phyloP scores from a whole-genome alignment of 192 early-diverging fungal genomes.

The Chytriomyces sp. region DNA sequence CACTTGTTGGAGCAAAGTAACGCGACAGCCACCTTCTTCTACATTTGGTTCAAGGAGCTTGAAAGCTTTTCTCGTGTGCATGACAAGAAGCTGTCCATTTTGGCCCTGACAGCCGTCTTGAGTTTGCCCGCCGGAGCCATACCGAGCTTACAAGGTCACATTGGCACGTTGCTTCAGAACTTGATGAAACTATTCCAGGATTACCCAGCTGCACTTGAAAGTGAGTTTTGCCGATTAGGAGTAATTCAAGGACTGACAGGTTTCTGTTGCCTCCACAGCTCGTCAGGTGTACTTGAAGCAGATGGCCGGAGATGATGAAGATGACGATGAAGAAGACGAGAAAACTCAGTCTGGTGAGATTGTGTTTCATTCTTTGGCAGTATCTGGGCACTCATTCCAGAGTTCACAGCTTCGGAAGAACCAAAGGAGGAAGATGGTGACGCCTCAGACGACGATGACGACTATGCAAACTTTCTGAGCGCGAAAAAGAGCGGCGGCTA shows the following conservation, averaged over 20 bases:
- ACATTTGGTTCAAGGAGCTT: slow-evolving; percentile 33
- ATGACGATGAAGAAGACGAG: slow-evolving; percentile 28
- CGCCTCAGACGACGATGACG: slow-evolving; percentile 24
- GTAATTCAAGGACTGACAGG: neutral
- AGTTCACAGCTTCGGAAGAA: slow-evolving; percentile 11
- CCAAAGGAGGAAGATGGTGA: slow-evolving; percentile 26
- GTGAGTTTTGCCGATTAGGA: neutral
- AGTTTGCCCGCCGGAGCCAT: slow-evolving; percentile 11
- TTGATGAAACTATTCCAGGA: slow-evolving; percentile 22
- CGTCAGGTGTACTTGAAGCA: slow-evolving; percentile 22
- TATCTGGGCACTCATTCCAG: neutral
- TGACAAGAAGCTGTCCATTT: slow-evolving; percentile 35
- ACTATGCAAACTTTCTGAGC: slow-evolving; percentile 22
- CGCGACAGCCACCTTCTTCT: slow-evolving; percentile 26
- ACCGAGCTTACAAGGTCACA: slow-evolving; percentile 23
- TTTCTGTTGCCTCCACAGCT: neutral
- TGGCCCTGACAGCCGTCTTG: slow-evolving; percentile 26
- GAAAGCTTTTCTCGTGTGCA: slow-evolving; percentile 26
- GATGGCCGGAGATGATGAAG: slow-evolving; percentile 20
- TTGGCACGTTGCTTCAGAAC: slow-evolving; percentile 10
- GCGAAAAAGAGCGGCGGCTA: neutral
- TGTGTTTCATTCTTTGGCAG: neutral
- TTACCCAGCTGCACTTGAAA: slow-evolving; percentile 23
- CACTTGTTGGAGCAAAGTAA: slow-evolving; percentile 17
- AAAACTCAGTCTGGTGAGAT: neutral